A percentile compares a stretch with the other conserved stretches of the same genome.
Evolutionary conservation across 306 rosid species (phyloP).

Genomic region (Cucurbita ficifolia): DNA sequence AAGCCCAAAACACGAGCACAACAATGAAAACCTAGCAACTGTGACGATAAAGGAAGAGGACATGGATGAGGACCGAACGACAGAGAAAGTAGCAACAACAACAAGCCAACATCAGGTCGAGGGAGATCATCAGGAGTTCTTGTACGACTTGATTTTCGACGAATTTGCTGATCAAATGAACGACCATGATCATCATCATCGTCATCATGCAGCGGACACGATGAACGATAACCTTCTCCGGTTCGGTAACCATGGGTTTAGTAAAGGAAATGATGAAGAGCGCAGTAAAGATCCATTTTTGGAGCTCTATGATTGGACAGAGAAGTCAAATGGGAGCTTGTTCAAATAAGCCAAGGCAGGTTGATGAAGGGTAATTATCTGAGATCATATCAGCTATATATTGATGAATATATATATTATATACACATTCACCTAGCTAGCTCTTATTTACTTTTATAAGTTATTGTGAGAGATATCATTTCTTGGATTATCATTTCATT

Average conservation of each 20-base stretch:
- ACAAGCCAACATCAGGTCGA: slow-evolving; percentile 36
- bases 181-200: slow-evolving; percentile 15
- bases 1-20: slow-evolving; percentile 10
- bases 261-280: slow-evolving; percentile 21
- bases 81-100: not conserved
- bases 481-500: not conserved
- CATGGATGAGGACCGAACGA: not conserved
- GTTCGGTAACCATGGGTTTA: slow-evolving; percentile 38
- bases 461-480: not conserved
- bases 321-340: not conserved
- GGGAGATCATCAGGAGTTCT: slow-evolving; percentile 33
- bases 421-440: not conserved
- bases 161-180: slow-evolving; percentile 50
- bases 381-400: not conserved
- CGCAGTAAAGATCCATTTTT: slow-evolving; percentile 36
- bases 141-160: slow-evolving; percentile 44
- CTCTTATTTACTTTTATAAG: not conserved
- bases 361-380: not conserved
- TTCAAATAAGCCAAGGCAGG: not conserved
- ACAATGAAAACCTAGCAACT: slow-evolving; percentile 1
- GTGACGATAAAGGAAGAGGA: not conserved
- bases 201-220: not conserved
- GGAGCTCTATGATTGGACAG: slow-evolving; percentile 5
- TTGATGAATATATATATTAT: not conserved
- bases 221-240: slow-evolving; percentile 5